Percentiles rank a stretch among this genome's conserved stretches.
These are phyloP conservation scores for Magnusiomyces fungicola DNA, from an alignment of 1,139 yeast species.

Conservation along the genomic window DNA sequence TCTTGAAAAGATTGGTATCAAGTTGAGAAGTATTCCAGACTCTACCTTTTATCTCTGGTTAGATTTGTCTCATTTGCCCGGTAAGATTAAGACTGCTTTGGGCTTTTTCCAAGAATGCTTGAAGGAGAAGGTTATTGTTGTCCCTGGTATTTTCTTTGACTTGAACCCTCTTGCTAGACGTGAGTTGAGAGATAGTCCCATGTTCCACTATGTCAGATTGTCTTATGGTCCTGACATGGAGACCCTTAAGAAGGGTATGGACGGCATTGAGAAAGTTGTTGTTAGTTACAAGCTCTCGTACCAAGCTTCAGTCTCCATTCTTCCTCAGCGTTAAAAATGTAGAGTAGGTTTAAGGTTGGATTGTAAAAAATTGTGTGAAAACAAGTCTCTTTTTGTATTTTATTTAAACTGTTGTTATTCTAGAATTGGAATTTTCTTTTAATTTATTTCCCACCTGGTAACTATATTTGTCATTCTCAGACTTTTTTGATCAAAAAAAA, in stretches of 20 bases:
- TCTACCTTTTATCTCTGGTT: constrained; percentile 63
- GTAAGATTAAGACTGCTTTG: constrained; percentile 52
- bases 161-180: constrained; percentile 59
- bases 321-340: constrained; percentile 13
- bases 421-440: neutral
- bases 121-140: constrained; percentile 56
- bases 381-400: neutral
- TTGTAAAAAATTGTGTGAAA: neutral
- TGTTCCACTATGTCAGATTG: constrained; percentile 57
- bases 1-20: constrained; percentile 51
- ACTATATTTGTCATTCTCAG: neutral
- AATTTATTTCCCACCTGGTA: neutral
- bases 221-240: constrained; percentile 59
- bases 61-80: constrained; percentile 51
- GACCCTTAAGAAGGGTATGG: constrained; percentile 54
- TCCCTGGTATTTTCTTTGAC: constrained; percentile 63
- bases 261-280: constrained; percentile 55
- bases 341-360: neutral
- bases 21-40: constrained; percentile 48
- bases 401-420: neutral
- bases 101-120: constrained; percentile 65
- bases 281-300: constrained; percentile 26
- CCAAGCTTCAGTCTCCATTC: constrained; percentile 13
- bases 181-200: constrained; percentile 52
- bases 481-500: too few relatives aligned